Evolutionary conservation across 1,284 basidiomycete genomes (phyloP).

Genomic region (Paramarasmius palmivorus): DNA sequence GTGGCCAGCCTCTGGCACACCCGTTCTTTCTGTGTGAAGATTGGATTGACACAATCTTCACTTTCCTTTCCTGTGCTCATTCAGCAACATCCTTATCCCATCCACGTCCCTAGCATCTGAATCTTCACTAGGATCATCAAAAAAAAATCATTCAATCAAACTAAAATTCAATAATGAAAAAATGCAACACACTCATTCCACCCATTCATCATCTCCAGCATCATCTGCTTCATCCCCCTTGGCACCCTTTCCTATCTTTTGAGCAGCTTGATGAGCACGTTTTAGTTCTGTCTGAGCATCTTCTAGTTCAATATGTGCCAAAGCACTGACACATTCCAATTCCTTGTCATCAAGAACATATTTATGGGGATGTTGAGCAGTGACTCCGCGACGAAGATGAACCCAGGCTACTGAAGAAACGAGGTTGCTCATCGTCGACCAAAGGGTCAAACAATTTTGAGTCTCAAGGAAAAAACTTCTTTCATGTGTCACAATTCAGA

Average conservation of each 20-base stretch:
- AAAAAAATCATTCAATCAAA: constrained; percentile 24
- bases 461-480: constrained; percentile 1
- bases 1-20: no score
- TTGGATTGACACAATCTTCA: no score
- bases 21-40: no score
- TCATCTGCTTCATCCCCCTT: constrained; percentile 65
- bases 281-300: constrained; percentile 87
- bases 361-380: constrained; percentile 78
- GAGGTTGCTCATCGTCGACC: constrained; percentile 60
- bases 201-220: constrained; percentile 63
- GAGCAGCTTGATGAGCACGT: constrained; percentile 77
- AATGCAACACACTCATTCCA: constrained; percentile 67
- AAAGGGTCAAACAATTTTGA: neutral
- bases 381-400: constrained; percentile 77
- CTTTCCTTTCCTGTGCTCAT: no score
- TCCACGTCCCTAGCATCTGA: constrained; percentile 73
- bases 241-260: constrained; percentile 64
- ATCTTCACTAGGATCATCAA: constrained; percentile 41
- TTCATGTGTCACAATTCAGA: no score
- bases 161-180: constrained; percentile 16
- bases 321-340: constrained; percentile 85
- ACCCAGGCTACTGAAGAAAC: constrained; percentile 78
- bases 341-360: constrained; percentile 93
- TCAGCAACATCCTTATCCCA: no score
- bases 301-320: constrained; percentile 87